Evolutionary conservation across 169 alveolate genomes (phyloP).

Genomic region (Eimeria tenella): DNA sequence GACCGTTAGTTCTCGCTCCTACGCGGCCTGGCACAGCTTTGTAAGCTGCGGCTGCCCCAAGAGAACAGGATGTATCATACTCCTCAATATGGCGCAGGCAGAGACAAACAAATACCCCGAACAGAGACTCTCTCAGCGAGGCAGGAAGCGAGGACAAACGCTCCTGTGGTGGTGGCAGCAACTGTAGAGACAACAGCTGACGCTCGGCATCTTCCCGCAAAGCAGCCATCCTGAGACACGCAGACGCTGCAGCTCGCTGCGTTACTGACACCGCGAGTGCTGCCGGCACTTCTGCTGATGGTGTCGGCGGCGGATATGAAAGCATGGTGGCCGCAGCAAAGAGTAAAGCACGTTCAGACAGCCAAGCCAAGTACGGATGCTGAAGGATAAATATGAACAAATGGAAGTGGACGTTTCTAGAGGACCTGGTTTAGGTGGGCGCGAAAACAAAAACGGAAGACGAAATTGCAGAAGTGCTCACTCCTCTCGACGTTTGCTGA

Average conservation of each 20-base stretch:
- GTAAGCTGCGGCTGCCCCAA: background rate
- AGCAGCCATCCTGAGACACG: slow-evolving; percentile 49
- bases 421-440: too few relatives aligned
- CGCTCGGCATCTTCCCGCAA: slow-evolving; percentile 59
- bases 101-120: slow-evolving; percentile 72
- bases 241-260: background rate
- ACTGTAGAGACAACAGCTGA: slow-evolving; percentile 66
- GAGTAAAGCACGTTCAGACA: too few relatives aligned
- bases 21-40: too few relatives aligned
- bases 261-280: background rate
- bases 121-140: slow-evolving; percentile 49
- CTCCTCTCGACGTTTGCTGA: slow-evolving; percentile 52
- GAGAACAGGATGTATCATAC: background rate
- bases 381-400: too few relatives aligned
- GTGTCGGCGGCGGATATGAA: background rate
- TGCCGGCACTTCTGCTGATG: background rate
- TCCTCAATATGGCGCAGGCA: slow-evolving; percentile 71
- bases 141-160: slow-evolving; percentile 43
- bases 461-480: background rate
- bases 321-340: too few relatives aligned
- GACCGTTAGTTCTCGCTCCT: too few relatives aligned
- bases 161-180: slow-evolving; percentile 50
- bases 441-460: too few relatives aligned
- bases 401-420: too few relatives aligned
- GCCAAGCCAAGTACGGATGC: too few relatives aligned